Percentiles rank a stretch among this genome's conserved stretches.
These are phyloP conservation scores for Rhizomucor miehei DNA, from an alignment of 371 early-diverging fungal species.

Conservation along the genomic window DNA sequence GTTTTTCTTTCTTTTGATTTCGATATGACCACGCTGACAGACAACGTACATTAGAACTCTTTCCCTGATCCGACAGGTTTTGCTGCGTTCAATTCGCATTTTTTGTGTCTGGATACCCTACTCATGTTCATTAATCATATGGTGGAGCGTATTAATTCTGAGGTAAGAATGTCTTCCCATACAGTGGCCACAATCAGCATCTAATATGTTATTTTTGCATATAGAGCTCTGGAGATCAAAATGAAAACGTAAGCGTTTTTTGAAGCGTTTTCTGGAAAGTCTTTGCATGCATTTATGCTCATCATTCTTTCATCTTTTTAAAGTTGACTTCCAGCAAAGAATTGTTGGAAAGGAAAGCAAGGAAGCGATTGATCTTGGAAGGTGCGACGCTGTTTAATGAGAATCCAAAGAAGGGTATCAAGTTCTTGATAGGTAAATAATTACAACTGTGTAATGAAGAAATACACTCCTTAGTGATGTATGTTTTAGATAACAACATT, in stretches of 20 bases:
- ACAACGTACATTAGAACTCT: constrained; percentile 51
- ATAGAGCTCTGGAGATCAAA: too few species aligned
- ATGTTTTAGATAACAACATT: constrained; percentile 41
- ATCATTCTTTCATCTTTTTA: too few species aligned
- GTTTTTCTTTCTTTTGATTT: too few species aligned
- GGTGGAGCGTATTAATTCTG: constrained; percentile 62
- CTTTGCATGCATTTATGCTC: too few species aligned
- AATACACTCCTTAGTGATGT: constrained; percentile 1
- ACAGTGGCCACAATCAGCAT: background rate
- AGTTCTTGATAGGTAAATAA: constrained; percentile 55
- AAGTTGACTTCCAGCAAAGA: constrained; percentile 24
- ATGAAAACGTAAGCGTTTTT: too few species aligned
- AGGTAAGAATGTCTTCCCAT: constrained; percentile 2
- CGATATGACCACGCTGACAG: too few species aligned
- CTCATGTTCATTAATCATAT: constrained; percentile 76
- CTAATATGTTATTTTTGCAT: too few species aligned
- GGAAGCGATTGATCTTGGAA: constrained; percentile 72
- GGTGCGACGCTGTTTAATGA: constrained; percentile 85
- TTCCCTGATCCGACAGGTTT: constrained; percentile 75
- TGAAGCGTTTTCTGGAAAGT: too few species aligned
- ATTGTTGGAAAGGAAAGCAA: constrained; percentile 34
- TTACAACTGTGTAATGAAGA: background rate
- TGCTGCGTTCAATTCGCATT: constrained; percentile 59
- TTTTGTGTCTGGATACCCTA: constrained; percentile 78
- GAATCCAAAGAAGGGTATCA: constrained; percentile 81